phyloP scores from a whole-genome alignment of 176 grass and related monocot species.

The Panicum miliaceum region DNA sequence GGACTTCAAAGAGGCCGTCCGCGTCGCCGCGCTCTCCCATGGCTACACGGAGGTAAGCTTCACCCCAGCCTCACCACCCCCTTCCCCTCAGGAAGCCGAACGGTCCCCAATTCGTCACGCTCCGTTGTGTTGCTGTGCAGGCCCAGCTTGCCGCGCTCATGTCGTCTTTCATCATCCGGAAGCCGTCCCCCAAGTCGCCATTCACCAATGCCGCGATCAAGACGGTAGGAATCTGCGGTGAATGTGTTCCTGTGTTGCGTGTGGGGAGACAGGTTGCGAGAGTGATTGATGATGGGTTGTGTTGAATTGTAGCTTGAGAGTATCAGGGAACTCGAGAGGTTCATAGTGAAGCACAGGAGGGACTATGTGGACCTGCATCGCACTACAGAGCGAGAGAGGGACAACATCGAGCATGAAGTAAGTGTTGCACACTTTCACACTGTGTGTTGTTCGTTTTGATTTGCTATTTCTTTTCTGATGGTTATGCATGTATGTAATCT shows the following conservation, averaged over 20 bases:
- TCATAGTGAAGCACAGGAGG: constrained; percentile 83
- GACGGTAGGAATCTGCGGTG: constrained; percentile 53
- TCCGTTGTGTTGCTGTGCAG: constrained; percentile 42
- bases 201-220: constrained; percentile 87
- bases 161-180: constrained; percentile 90
- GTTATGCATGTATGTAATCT: not conserved
- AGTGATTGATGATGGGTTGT: constrained; percentile 24
- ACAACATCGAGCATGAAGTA: constrained; percentile 97
- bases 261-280: not conserved
- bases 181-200: constrained; percentile 56
- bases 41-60: constrained; percentile 73
- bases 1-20: constrained; percentile 80
- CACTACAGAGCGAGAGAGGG: constrained; percentile 91
- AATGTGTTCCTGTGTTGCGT: not conserved
- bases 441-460: not conserved
- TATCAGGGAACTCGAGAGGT: constrained; percentile 77
- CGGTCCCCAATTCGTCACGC: not conserved
- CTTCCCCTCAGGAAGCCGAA: not conserved
- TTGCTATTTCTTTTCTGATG: constrained; percentile 4
- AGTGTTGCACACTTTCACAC: constrained; percentile 2
- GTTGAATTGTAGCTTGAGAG: constrained; percentile 74
- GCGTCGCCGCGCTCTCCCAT: constrained; percentile 60
- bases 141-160: constrained; percentile 72
- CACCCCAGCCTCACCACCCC: not conserved
- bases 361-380: constrained; percentile 90